phyloP scores from a whole-genome alignment of 1,284 basidiomycete species.

The Anthracocystis walkeri region DNA sequence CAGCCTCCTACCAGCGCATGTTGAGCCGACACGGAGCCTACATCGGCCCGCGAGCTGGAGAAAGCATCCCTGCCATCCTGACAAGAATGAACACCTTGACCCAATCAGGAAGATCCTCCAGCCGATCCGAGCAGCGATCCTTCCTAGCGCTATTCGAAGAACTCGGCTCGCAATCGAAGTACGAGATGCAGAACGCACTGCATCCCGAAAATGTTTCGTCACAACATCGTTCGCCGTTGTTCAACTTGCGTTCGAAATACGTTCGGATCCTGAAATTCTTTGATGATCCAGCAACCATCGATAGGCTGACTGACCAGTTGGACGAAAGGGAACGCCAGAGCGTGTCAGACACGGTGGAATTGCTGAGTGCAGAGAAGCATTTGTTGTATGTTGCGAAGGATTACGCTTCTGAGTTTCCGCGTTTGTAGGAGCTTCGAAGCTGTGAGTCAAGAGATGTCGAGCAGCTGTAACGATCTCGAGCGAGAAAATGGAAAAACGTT shows the following conservation, averaged over 20 bases:
- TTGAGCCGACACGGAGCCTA: background rate
- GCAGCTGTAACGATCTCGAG: no score
- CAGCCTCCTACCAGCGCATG: background rate
- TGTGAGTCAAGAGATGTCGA: background rate
- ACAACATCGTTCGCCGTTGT: background rate
- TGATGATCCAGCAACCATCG: background rate
- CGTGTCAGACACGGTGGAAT: background rate
- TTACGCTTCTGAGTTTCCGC: slow-evolving; percentile 8
- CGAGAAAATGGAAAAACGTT: no score
- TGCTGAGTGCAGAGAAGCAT: slow-evolving; percentile 1
- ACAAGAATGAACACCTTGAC: background rate
- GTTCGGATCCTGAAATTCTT: background rate
- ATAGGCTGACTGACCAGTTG: slow-evolving; percentile 10
- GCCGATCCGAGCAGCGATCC: background rate
- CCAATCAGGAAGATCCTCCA: background rate
- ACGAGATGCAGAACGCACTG: slow-evolving; percentile 3
- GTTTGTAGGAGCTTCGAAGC: background rate
- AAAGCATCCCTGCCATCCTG: background rate
- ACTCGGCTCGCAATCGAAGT: background rate
- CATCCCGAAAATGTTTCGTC: slow-evolving; percentile 26
- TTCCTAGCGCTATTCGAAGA: background rate
- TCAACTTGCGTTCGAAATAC: background rate
- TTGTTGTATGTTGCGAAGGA: slow-evolving; percentile 1
- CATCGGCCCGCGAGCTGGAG: slow-evolving; percentile 3
- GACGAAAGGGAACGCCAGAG: background rate